Base-by-base conservation (phyloP, 1,284 basidiomycete genomes). In the Prillingera fragicola region DNA sequence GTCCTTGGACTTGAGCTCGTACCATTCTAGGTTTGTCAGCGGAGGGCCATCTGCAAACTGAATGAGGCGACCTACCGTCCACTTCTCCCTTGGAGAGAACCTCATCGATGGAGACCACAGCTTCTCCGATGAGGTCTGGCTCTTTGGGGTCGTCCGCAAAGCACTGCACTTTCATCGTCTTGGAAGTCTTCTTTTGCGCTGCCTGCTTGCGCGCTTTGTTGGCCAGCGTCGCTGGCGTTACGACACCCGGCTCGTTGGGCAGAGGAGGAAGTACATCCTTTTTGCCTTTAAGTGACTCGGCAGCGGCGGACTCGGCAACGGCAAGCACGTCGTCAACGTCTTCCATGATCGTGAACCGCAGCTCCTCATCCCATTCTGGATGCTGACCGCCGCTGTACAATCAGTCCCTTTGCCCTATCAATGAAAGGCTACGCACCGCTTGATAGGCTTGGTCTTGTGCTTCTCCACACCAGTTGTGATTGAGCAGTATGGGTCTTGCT, bases 291-390 rank as follows among this genome's bases (percentile, higher is more conserved):
- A 56, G 28, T 1, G 83, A 79, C 3, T 76, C 76, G 27, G 74
- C 76, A 38, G 71, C 65, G 34, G 58, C 47, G 3, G 75, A 60
- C 15, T 57, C 70, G 28, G 76, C 74, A 39, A 77, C 72, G 21
- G 77, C 74, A 21, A 81, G 68, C 8, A 80, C 75, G 58, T 84
- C 83, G 41, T 85, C 80, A 17, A 78, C 73, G 55, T 90, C 87
- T 62, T 94, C 89, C 56, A 78, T 81, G 48, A 99, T 77, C 24
- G 85, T 84, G 71, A 98, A 98, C 34, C 95, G 84, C 56, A 98
- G 78, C 73, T 99, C 94, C 63, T 95, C 90, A 67, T 99, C 95
- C 94, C 95, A 99, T 69, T 89, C 87, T 8, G 94, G 95, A 69
- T 95, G 90, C 69, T 98, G 94, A 4, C 95, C 95, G 41, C 95